These are phyloP conservation scores for Blastobotrys elegans DNA, from an alignment of 1,139 yeast genomes.

Conservation along the genomic window DNA sequence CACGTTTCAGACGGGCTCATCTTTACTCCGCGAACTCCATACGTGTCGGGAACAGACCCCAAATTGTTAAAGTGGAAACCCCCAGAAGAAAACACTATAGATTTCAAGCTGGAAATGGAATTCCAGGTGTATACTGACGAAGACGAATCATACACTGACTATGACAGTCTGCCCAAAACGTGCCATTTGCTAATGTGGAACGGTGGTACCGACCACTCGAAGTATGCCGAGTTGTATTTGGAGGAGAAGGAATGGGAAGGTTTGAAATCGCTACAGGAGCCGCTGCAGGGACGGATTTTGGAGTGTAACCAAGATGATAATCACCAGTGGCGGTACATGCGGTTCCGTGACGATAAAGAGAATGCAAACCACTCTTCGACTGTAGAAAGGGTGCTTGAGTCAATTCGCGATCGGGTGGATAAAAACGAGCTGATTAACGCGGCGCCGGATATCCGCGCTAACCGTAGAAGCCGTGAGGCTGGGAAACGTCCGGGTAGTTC, in stretches of 20 bases:
- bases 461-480: background rate
- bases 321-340: slow-evolving; percentile 73
- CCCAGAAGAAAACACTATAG: slow-evolving; percentile 89
- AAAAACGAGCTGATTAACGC: slow-evolving; percentile 63
- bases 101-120: slow-evolving; percentile 67
- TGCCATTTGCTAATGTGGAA: slow-evolving; percentile 70
- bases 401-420: slow-evolving; percentile 82
- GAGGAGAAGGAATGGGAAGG: slow-evolving; percentile 77
- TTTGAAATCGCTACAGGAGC: slow-evolving; percentile 64
- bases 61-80: slow-evolving; percentile 89
- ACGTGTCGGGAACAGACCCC: slow-evolving; percentile 81
- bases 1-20: slow-evolving; percentile 94
- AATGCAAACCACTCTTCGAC: slow-evolving; percentile 81
- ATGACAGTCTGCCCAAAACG: slow-evolving; percentile 66
- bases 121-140: slow-evolving; percentile 66
- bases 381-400: slow-evolving; percentile 73
- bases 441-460: slow-evolving; percentile 22
- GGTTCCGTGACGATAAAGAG: slow-evolving; percentile 89
- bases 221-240: slow-evolving; percentile 59
- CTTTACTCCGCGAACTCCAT: slow-evolving; percentile 88
- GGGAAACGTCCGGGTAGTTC: slow-evolving; percentile 33
- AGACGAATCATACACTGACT: slow-evolving; percentile 57
- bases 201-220: slow-evolving; percentile 63
- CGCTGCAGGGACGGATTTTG: slow-evolving; percentile 83
- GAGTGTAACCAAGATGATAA: slow-evolving; percentile 66